Evolutionary conservation across 345 rosid genomes (phyloP).

Genomic region (Punica granatum): DNA sequence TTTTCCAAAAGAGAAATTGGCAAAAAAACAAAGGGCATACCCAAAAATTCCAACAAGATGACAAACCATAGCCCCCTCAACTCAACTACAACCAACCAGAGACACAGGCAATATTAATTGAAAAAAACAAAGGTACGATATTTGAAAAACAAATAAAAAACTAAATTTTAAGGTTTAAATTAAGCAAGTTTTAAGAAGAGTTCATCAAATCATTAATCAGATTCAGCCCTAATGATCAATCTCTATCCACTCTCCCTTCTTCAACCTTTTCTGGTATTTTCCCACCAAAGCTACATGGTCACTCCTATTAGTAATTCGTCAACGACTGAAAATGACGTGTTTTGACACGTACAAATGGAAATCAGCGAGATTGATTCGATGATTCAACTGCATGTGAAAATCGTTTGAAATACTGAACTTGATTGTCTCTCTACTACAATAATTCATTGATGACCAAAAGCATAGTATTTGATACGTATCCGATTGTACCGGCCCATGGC

Average conservation of each 20-base stretch:
- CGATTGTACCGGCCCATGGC: too few species aligned
- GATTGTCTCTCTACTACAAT: too few species aligned
- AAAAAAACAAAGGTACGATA: not conserved
- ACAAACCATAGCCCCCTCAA: constrained; percentile 32
- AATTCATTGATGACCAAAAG: too few species aligned
- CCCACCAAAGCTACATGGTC: not conserved
- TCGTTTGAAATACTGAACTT: too few species aligned
- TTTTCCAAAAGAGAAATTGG: not conserved
- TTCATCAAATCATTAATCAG: too few species aligned
- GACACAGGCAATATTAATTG: not conserved
- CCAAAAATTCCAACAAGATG: constrained; percentile 17
- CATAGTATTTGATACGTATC: too few species aligned
- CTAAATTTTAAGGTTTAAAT: not conserved
- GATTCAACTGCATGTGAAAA: too few species aligned
- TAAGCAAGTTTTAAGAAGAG: not conserved
- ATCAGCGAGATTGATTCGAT: too few species aligned
- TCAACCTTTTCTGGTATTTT: not conserved
- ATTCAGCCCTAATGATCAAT: not conserved
- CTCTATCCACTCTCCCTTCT: not conserved
- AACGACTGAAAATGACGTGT: too few species aligned
- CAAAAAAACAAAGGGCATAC: not conserved
- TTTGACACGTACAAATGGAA: too few species aligned
- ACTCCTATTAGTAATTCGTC: too few species aligned
- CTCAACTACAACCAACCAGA: constrained; percentile 18
- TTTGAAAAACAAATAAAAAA: constrained; percentile 2